Base-by-base conservation (phyloP, 352 stramenopile species). In the Globisporangium splendens region DNA sequence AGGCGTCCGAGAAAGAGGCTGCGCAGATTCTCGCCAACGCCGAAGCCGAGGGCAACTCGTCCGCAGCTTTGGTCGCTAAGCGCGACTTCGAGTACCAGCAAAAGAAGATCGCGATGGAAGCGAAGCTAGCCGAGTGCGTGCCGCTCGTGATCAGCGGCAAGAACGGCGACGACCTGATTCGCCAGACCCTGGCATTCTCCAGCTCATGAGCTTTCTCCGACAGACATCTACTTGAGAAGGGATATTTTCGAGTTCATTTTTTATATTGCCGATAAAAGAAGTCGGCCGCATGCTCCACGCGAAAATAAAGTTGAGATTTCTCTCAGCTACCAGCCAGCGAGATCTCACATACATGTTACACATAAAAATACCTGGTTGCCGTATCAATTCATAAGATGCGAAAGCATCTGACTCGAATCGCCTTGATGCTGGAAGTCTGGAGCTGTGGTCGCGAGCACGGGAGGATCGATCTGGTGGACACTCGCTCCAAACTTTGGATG, bases 111-210 rank as follows among this genome's bases (percentile, higher is more conserved):
- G 24, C 50, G 24, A 64, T 95, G 20, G 75, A 93, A 59, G 70
- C 73, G 14, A 59, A 67, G 14, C 66, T 95, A 21, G 76, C 86
- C 0, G 50, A 77, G 54, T 66, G 66, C 11, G 70, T 89, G 15
- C 82, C 83, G 12, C 68, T 93, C 59, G 80, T 95, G 12, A 88
- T 95, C 50, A 91, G 79, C 61, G 86, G 86, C 61, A 91, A 93
- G 59, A 88, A 89, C 54, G 86, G 86, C 46, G 83, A 92, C 62
- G 79, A 84, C 11, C 70, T 95, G 48, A 93, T 95, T 49, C 78
- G 79, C 43, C 69, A 83, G 48, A 75, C 73, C 12, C 39, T 44
- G 39, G 39, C 39, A 15, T 44, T 44, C 39, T 18, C 39, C 3
- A 44, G 39, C 17, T 44, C 39, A 3, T 44, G 17, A 44, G 2